Evolutionary conservation across 1,139 yeast species (phyloP).

Genomic region (Yamadazyma diospyri): DNA sequence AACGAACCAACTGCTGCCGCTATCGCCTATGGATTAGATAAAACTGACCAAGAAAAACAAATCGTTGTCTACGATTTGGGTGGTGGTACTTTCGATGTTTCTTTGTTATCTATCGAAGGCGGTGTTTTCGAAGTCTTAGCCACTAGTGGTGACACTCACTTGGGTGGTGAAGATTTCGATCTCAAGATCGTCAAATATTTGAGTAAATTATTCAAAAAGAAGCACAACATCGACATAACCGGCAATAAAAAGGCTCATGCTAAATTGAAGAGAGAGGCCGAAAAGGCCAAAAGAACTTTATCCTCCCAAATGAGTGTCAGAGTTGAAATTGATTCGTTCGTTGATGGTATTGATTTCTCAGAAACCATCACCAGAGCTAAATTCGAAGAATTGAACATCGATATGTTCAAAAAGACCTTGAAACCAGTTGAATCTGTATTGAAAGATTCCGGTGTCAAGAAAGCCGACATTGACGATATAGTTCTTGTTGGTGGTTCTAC

Average conservation of each 20-base stretch:
- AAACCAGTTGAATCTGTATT: slow-evolving; percentile 92
- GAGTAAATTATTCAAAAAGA: slow-evolving; percentile 82
- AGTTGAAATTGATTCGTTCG: slow-evolving; percentile 92
- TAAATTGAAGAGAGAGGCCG: slow-evolving; percentile 92
- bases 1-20: slow-evolving; percentile 99
- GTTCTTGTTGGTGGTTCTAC: slow-evolving; percentile 97
- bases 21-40: slow-evolving; percentile 94
- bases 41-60: slow-evolving; percentile 53
- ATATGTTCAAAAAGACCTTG: slow-evolving; percentile 82
- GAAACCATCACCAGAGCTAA: slow-evolving; percentile 93
- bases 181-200: slow-evolving; percentile 84
- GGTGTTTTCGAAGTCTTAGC: slow-evolving; percentile 53
- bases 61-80: slow-evolving; percentile 52
- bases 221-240: slow-evolving; percentile 74
- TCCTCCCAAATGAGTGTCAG: slow-evolving; percentile 88
- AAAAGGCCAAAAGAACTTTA: slow-evolving; percentile 92
- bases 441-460: slow-evolving; percentile 81
- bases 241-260: slow-evolving; percentile 77
- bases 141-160: slow-evolving; percentile 54
- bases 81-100: slow-evolving; percentile 55
- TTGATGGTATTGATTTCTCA: slow-evolving; percentile 92
- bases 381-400: slow-evolving; percentile 89
- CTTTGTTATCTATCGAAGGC: slow-evolving; percentile 48
- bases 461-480: slow-evolving; percentile 83
- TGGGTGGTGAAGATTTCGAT: slow-evolving; percentile 93